Conservation (phyloP, 139 green algal species). For the Bryopsis sp. region DNA sequence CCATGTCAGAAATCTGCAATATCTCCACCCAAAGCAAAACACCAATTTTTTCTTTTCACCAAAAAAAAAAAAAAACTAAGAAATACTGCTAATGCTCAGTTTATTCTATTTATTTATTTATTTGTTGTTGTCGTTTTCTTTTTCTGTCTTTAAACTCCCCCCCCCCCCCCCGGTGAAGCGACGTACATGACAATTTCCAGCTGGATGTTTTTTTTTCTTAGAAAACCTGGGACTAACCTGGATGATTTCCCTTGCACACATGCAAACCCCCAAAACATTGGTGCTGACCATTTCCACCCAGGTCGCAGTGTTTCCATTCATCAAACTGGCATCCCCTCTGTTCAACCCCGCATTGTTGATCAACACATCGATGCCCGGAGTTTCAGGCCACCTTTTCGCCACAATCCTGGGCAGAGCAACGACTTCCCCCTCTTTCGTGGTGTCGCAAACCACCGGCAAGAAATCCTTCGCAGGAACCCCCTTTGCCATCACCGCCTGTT, state of each 20-base stretch:
- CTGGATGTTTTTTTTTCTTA: slow-evolving; percentile 58
- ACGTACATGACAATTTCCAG: no score
- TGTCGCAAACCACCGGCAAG: slow-evolving; percentile 76
- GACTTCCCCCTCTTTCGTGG: slow-evolving; percentile 63
- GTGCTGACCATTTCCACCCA: slow-evolving; percentile 66
- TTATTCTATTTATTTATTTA: no score
- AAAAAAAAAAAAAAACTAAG: no score
- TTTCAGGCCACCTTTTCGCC: slow-evolving; percentile 23
- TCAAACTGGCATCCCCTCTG: slow-evolving; percentile 50
- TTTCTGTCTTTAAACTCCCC: no score
- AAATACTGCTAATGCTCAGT: no score
- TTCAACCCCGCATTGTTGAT: slow-evolving; percentile 51
- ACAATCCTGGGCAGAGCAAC: slow-evolving; percentile 24
- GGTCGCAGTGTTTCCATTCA: slow-evolving; percentile 49
- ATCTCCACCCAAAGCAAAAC: no score
- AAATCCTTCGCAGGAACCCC: slow-evolving; percentile 45
- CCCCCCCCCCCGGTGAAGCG: no score
- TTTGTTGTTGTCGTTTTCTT: no score
- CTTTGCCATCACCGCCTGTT: slow-evolving; percentile 40
- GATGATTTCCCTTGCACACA: slow-evolving; percentile 57
- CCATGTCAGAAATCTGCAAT: no score
- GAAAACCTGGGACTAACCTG: no score
- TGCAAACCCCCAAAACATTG: slow-evolving; percentile 66
- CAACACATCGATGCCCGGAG: slow-evolving; percentile 50
- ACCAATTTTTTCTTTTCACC: no score